Base-by-base conservation (phyloP, 1,139 yeast species). In the Pneumocystis carinii region DNA sequence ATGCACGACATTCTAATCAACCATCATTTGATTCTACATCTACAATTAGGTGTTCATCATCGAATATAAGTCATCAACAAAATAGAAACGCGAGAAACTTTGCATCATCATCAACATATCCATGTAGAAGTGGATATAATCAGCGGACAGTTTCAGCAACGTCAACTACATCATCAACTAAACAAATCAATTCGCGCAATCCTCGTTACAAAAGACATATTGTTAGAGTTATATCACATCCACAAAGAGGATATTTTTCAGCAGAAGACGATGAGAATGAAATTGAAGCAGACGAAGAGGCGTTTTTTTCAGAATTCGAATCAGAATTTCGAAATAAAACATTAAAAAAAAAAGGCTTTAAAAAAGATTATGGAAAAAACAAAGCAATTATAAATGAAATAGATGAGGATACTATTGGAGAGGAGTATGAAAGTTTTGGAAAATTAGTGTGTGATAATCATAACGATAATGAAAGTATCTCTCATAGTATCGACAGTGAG, bases 241-340 rank as follows among this genome's bases (percentile, higher is more conserved):
- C 55, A 12, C 55, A 48, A 48, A 57, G 59, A 14, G 59, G 59
- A 10, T 57, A 39, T 19, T 64, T 64, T 60, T 60, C 63, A 37
- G 62, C 66, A 12, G 66, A 64, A 32, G 66, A 64, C 37, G 58
- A 55, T 10, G 66, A 64, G 27, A 53, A 59, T 56, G 66, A 64
- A 36, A 58, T 64, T 19, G 61, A 63, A 42, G 60, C 57, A 53
- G 65, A 63, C 17, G 65, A 62, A 10, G 55, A 62, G 24, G 62
- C 65, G 10, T 48, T 59, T 32, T 39, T 59, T 10, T 61, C 65
- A 14, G 56, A 53, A 39, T 59, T 41, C 6, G 53, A 48, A 5
- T 39, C 59, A 12, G 65, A 59, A 7, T 35, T 17, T 15, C 56
- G 53, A 24, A 35, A 41, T 24, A 38, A 38, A 38, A 59, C 61